Conservation (phyloP, 352 stramenopile genomes). For the Globisporangium lucens region DNA sequence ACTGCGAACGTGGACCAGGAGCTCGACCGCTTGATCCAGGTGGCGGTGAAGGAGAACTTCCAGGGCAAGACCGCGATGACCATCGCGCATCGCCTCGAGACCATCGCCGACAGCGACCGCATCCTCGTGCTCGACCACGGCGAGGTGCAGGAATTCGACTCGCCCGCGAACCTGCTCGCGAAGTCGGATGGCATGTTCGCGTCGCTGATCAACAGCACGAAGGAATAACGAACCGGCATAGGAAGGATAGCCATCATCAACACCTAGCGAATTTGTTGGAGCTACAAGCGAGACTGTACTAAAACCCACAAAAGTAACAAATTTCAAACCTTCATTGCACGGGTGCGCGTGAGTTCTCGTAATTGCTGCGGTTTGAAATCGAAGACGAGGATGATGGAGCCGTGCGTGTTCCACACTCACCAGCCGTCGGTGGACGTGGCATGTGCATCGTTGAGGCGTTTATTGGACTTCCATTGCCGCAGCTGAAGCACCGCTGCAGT, state of each 20-base stretch:
- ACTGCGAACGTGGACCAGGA: slow-evolving; percentile 89
- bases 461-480: too few species aligned
- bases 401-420: too few species aligned
- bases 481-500: too few species aligned
- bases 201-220: slow-evolving; percentile 4
- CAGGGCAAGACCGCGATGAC: slow-evolving; percentile 75
- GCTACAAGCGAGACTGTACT: too few species aligned
- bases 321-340: too few species aligned
- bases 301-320: too few species aligned
- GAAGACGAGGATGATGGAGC: too few species aligned
- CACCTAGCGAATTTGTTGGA: too few species aligned
- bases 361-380: too few species aligned
- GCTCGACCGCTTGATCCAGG: slow-evolving; percentile 76
- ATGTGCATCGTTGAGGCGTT: too few species aligned
- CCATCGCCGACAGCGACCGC: slow-evolving; percentile 92
- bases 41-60: slow-evolving; percentile 53
- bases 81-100: slow-evolving; percentile 95
- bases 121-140: slow-evolving; percentile 92
- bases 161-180: slow-evolving; percentile 54
- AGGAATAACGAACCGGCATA: background rate
- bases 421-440: too few species aligned
- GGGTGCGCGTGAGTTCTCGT: too few species aligned
- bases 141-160: slow-evolving; percentile 68
- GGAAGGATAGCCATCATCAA: background rate
- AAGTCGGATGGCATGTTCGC: slow-evolving; percentile 25